Evolutionary conservation across 371 early-diverging fungal genomes (phyloP).

Genomic region (Blyttiomyces sp.): DNA sequence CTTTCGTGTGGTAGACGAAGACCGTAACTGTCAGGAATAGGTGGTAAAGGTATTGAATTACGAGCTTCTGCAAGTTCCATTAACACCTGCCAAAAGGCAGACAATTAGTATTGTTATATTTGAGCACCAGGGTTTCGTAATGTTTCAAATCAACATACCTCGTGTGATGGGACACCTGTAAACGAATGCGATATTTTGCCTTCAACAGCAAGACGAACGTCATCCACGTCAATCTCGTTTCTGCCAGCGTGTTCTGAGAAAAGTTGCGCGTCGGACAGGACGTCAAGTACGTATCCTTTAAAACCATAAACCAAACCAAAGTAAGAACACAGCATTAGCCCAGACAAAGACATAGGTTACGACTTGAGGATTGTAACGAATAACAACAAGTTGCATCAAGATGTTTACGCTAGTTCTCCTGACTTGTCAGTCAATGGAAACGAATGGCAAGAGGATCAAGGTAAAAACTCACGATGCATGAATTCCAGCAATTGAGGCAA

Average conservation of each 20-base stretch:
- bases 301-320: not conserved
- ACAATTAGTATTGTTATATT: not conserved
- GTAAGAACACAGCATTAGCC: not conserved
- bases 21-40: slow-evolving; percentile 85
- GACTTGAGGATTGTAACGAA: too few relatives aligned
- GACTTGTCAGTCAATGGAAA: not conserved
- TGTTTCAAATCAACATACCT: slow-evolving; percentile 51
- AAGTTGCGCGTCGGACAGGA: slow-evolving; percentile 89
- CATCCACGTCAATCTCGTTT: slow-evolving; percentile 78
- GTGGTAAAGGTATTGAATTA: slow-evolving; percentile 84
- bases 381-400: not conserved
- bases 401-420: not conserved
- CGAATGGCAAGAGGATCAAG: too few relatives aligned
- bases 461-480: slow-evolving; percentile 30
- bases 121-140: not conserved
- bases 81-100: slow-evolving; percentile 59
- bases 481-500: slow-evolving; percentile 96
- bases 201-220: slow-evolving; percentile 92
- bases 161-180: slow-evolving; percentile 84
- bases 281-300: slow-evolving; percentile 89
- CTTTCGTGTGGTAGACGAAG: slow-evolving; percentile 90
- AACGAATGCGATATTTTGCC: slow-evolving; percentile 87
- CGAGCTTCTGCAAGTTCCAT: slow-evolving; percentile 81
- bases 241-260: slow-evolving; percentile 94
- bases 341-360: too few relatives aligned